phyloP scores from a whole-genome alignment of 1,284 basidiomycete species.

The Cystobasidium sp. region DNA sequence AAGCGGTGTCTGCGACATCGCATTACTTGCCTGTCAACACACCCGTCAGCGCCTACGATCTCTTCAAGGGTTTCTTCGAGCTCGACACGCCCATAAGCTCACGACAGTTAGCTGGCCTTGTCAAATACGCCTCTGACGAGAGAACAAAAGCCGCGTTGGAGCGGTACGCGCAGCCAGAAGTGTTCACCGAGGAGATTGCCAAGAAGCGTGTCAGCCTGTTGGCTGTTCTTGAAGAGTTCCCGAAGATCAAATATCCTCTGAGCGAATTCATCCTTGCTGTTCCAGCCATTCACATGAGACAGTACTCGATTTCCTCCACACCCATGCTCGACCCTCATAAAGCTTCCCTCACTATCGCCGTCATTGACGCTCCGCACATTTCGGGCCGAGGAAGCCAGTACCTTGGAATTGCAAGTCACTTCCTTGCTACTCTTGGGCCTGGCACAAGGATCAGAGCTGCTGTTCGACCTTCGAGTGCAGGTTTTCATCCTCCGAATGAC shows the following conservation, averaged over 20 bases:
- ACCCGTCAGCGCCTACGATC: conserved; percentile 6
- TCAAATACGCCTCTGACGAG: background rate
- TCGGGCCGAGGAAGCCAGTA: background rate
- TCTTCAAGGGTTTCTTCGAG: conserved; percentile 4
- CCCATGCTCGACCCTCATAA: background rate
- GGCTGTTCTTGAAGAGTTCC: conserved; percentile 8
- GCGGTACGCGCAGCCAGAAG: background rate
- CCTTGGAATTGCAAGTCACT: background rate
- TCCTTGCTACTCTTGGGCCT: conserved; percentile 2
- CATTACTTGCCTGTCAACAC: background rate
- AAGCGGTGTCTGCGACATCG: background rate
- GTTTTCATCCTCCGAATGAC: background rate
- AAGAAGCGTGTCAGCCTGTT: conserved; percentile 5
- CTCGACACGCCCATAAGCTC: background rate
- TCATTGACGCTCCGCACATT: conserved; percentile 2
- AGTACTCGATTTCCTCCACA: conserved; percentile 5
- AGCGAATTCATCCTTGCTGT: background rate
- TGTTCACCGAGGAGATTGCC: background rate
- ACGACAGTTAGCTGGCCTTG: background rate
- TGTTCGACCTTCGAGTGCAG: background rate
- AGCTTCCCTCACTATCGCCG: conserved; percentile 1
- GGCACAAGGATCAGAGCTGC: conserved; percentile 7
- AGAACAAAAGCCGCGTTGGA: background rate
- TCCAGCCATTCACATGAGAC: background rate
- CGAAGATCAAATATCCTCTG: background rate